These are phyloP conservation scores for Quercus mongolica DNA, from an alignment of 306 rosid species.

Conservation along the genomic window DNA sequence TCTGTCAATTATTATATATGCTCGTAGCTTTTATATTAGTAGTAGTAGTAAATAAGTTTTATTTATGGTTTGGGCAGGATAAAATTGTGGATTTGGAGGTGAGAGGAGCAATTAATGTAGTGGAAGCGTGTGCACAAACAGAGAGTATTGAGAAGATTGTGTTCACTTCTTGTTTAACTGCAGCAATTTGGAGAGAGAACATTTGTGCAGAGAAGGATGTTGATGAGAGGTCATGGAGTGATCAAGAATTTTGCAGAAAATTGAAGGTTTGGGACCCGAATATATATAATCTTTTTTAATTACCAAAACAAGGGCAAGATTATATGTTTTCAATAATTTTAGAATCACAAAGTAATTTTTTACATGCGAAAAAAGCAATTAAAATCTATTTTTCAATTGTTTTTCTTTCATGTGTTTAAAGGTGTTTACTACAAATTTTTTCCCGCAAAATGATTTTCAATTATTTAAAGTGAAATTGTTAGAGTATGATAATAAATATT, in stretches of 20 bases:
- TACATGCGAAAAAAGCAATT: no score
- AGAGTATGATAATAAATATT: no score
- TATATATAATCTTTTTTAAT: not conserved
- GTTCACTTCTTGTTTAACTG: constrained; percentile 43
- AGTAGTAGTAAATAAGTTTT: not conserved
- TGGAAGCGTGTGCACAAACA: constrained; percentile 51
- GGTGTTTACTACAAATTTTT: no score
- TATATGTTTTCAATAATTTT: no score
- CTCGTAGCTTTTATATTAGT: not conserved
- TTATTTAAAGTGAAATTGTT: no score
- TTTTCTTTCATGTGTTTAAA: no score
- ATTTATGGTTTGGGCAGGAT: constrained; percentile 26
- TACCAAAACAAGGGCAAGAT: no score
- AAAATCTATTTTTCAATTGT: no score
- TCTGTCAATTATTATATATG: no score
- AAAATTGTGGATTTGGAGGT: constrained; percentile 44
- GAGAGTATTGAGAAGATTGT: constrained; percentile 34
- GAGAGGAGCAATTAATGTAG: constrained; percentile 47
- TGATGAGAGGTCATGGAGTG: constrained; percentile 52
- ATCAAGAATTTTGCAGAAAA: constrained; percentile 43
- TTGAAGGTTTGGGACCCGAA: constrained; percentile 24
- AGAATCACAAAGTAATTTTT: no score
- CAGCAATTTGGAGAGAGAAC: constrained; percentile 45
- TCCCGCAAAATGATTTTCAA: no score
- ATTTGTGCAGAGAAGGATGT: constrained; percentile 30